Evolutionary conservation across 306 rosid species (phyloP), one percentile per base, ranked within the genome.

Genomic region (Neltuma alba): DNA sequence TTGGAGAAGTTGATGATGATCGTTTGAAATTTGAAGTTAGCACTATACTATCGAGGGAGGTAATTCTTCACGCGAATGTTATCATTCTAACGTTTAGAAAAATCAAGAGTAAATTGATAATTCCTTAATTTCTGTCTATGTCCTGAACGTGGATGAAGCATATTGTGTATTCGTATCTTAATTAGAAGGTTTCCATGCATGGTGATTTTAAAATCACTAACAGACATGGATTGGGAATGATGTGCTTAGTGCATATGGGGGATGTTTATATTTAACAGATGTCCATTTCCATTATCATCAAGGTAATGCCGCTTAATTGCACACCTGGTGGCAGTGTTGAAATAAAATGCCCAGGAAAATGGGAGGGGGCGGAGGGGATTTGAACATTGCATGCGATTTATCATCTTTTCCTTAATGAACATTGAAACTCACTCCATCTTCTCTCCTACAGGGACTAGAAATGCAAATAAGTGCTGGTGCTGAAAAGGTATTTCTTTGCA

Each of bases 31-130:
- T 96, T 74, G 99, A 96, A 86, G 69, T 91, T 75, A 89, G 94
- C 83, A 96, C 99, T 38, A 84, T 93, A 80, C 25, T 91, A 36
- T 85, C 88, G 30, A 88, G 98, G 81, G 98, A 96, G 99, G 99
- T 91, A 91, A 65, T 64, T 47, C 40, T 33, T 76, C 16, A 14
- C 6, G 34, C 71, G 38, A 25, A 3, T 66, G 38, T n/a, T 38
- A n/a, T 66, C 15, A 66, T 38, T 30, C 31, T 50, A 42, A 6
- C 71, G 37, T 72, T 72, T 38, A 7, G 55, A 64, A 71, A 71
- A 62, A 30, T 72, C 48, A 41, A 77, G 36, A 23, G 68, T 27
- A 79, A n/a, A 41, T 78, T 42, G 13, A 13, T 50, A 15, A 34
- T 30, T 64, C 31, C 28, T 7, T 18, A 44, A 40, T 68, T 41